Conservation (phyloP, 1,139 yeast species). For the Magnusiomyces tetraspermus region DNA sequence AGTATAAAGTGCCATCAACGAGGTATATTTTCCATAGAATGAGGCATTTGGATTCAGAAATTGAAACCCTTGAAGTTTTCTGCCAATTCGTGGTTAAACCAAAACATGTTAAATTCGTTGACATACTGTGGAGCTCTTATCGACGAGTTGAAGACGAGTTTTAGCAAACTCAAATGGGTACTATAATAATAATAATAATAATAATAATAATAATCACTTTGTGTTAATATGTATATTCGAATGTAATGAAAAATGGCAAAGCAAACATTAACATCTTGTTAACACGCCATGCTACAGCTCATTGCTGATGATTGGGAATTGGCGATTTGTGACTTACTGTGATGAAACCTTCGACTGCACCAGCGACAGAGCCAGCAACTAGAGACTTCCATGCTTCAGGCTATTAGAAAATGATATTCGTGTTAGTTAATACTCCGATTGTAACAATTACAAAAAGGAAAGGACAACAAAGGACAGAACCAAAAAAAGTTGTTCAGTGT, state of each 20-base stretch:
- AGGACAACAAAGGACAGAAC: neutral
- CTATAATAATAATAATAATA: no score
- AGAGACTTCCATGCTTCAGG: slow-evolving; percentile 53
- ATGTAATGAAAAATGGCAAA: no score
- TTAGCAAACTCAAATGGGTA: slow-evolving; percentile 97
- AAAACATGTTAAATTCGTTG: neutral
- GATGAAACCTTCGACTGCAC: slow-evolving; percentile 82
- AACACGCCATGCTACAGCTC: no score
- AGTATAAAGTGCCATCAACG: neutral
- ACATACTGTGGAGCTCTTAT: slow-evolving; percentile 46
- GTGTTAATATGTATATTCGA: neutral
- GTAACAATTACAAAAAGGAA: no score
- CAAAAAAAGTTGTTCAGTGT: no score
- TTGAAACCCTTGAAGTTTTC: no score
- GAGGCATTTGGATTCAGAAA: neutral
- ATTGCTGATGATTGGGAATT: no score
- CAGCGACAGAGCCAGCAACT: slow-evolving; percentile 90
- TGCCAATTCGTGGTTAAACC: no score
- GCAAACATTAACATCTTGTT: neutral
- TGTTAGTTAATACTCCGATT: no score
- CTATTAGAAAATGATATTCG: no score
- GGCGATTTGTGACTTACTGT: slow-evolving; percentile 35
- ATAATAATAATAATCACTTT: neutral
- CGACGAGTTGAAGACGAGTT: slow-evolving; percentile 79
- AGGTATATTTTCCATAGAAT: neutral